phyloP scores from a whole-genome alignment of 768 basidiomycete species.

The Trametes cinnabarina region DNA sequence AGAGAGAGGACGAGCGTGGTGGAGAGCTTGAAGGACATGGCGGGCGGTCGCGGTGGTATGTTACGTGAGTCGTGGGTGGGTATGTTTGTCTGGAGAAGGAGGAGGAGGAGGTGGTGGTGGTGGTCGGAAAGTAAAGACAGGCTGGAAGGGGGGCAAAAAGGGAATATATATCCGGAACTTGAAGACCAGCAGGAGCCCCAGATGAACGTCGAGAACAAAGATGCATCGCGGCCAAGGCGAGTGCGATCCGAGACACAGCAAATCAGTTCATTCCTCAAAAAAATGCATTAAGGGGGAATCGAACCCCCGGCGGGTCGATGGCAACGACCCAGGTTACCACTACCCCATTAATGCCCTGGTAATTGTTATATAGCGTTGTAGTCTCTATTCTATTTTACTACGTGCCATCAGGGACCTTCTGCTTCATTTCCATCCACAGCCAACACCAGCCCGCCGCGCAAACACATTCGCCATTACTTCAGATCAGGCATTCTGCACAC shows the following conservation, averaged over 20 bases:
- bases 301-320: conserved; percentile 84
- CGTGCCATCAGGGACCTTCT: no score
- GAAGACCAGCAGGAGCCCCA: conserved; percentile 14
- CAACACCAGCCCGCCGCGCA: no score
- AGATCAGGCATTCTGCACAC: no score
- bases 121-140: conserved; percentile 18
- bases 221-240: conserved; percentile 5
- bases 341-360: conserved; percentile 33
- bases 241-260: not conserved
- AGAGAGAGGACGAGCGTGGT: conserved; percentile 7
- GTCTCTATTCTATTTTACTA: no score
- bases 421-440: no score
- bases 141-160: not conserved
- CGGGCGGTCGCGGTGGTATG: no score
- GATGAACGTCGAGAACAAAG: conserved; percentile 12
- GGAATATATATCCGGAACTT: conserved; percentile 3
- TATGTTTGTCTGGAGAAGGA: no score
- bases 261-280: not conserved
- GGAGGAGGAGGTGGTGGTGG: conserved; percentile 4
- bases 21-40: conserved; percentile 19
- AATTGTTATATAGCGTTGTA: not conserved
- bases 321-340: conserved; percentile 38
- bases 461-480: no score
- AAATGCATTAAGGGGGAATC: conserved; percentile 80
- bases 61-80: no score